phyloP scores from a whole-genome alignment of 2,329 filamentous ascomycete species.

The Elsinoe batatas region DNA sequence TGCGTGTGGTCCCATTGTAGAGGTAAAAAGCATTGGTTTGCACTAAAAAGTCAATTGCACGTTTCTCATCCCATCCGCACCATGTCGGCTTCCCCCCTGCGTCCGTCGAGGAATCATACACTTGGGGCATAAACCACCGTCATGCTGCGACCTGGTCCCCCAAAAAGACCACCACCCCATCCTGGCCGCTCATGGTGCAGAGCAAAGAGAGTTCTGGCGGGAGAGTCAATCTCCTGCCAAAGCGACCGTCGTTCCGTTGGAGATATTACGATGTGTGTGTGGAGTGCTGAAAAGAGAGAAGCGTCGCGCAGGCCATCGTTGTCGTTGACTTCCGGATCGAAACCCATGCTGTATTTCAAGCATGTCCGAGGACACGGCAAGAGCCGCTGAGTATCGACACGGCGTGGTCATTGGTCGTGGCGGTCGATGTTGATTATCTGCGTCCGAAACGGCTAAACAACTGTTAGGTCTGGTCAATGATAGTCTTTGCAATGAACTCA shows the following conservation, averaged over 20 bases:
- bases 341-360: constrained; percentile 6
- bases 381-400: not conserved
- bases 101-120: constrained; percentile 1
- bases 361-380: constrained; percentile 1
- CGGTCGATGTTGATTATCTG: constrained; percentile 12
- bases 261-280: constrained; percentile 5
- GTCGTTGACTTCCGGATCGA: not conserved
- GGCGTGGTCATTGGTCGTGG: not conserved
- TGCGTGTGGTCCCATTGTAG: not conserved
- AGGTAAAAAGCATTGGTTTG: not conserved
- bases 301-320: not conserved
- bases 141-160: not conserved
- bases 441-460: constrained; percentile 16
- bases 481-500: constrained; percentile 44
- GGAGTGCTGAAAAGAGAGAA: constrained; percentile 5
- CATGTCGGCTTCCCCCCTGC: not conserved
- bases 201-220: not conserved
- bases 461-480: constrained; percentile 10
- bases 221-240: not conserved
- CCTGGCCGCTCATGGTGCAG: not conserved
- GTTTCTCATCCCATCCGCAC: constrained; percentile 6
- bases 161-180: not conserved
- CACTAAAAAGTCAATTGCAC: not conserved
- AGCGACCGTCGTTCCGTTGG: not conserved
- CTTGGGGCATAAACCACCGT: not conserved